Percentiles rank a stretch among this genome's conserved stretches.
These are phyloP conservation scores for Phyllachora maydis DNA, from an alignment of 2,329 filamentous ascomycete species.

Conservation along the genomic window DNA sequence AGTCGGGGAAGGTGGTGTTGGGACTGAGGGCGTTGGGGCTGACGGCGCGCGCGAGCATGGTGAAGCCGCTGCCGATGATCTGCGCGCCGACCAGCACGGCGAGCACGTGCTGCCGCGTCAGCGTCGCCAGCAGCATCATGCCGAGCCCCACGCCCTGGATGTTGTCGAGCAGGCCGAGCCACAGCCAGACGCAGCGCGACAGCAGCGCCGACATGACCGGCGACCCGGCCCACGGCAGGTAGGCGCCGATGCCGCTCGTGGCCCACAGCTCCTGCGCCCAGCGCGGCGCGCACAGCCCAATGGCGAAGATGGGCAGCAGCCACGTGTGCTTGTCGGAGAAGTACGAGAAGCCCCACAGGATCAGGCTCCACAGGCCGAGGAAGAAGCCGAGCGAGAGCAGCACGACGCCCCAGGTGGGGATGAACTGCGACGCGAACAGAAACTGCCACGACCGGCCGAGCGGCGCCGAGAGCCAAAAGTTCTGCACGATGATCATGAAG, in stretches of 20 bases:
- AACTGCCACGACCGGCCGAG: constrained; percentile 46
- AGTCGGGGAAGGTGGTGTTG: constrained; percentile 37
- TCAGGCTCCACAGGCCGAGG: constrained; percentile 27
- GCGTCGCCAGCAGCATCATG: constrained; percentile 43
- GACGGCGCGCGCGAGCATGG: constrained; percentile 35
- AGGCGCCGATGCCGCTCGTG: constrained; percentile 33
- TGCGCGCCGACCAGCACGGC: constrained; percentile 33
- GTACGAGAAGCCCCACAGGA: constrained; percentile 25
- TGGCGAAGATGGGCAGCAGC: constrained; percentile 44
- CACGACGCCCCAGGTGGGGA: constrained; percentile 31
- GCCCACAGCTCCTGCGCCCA: constrained; percentile 49
- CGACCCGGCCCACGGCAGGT: constrained; percentile 29
- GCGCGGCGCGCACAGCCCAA: constrained; percentile 39
- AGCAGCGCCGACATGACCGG: constrained; percentile 2
- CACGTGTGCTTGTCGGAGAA: constrained; percentile 37
- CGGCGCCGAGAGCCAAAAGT: constrained; percentile 41
- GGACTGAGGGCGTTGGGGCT: constrained; percentile 38
- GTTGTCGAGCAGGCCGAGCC: constrained; percentile 42
- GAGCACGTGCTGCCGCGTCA: constrained; percentile 32
- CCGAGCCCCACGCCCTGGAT: constrained; percentile 44
- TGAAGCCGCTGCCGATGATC: constrained; percentile 37
- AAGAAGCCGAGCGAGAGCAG: constrained; percentile 33
- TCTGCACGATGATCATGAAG: constrained; percentile 38
- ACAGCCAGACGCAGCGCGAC: constrained; percentile 33
- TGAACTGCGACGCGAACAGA: constrained; percentile 35